A percentile compares a stretch with the other conserved stretches of the same genome.
Conservation (phyloP, 129 eudicot species). For the Ambrosia artemisiifolia region DNA sequence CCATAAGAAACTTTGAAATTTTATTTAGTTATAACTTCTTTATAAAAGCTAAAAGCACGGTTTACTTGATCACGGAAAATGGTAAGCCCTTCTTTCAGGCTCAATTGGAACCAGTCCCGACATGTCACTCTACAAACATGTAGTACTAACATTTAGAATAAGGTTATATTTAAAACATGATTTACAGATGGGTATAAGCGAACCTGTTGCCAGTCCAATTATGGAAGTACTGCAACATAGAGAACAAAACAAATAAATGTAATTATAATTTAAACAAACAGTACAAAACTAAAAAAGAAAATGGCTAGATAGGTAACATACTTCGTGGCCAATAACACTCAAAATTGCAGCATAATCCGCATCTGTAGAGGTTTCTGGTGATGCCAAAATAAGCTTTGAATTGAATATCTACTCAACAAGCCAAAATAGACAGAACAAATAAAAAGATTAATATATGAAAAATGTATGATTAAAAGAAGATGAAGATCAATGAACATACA, state of each 20-base stretch:
- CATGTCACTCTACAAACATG: slow-evolving; percentile 73
- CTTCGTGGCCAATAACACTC: slow-evolving; percentile 98
- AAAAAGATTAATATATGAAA: neutral
- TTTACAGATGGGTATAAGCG: slow-evolving; percentile 4
- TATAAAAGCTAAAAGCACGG: neutral
- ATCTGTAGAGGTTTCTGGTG: slow-evolving; percentile 95
- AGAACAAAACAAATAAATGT: slow-evolving; percentile 7
- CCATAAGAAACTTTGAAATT: neutral
- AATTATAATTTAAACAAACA: neutral
- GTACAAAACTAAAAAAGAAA: neutral
- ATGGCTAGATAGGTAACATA: slow-evolving; percentile 14
- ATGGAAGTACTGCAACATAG: slow-evolving; percentile 76
- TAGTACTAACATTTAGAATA: neutral
- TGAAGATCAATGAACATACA: slow-evolving; percentile 36
- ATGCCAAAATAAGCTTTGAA: slow-evolving; percentile 91
- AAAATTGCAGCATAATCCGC: slow-evolving; percentile 95
- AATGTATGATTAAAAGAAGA: neutral
- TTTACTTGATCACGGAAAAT: slow-evolving; percentile 95
- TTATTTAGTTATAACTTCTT: neutral
- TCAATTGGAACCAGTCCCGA: slow-evolving; percentile 98
- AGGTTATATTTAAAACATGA: neutral
- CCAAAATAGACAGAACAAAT: neutral
- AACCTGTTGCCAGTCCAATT: slow-evolving; percentile 99
- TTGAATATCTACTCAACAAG: slow-evolving; percentile 61
- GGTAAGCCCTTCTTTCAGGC: slow-evolving; percentile 96